Conservation (phyloP, 345 rosid genomes). For the Zanthoxylum bungeanum region DNA sequence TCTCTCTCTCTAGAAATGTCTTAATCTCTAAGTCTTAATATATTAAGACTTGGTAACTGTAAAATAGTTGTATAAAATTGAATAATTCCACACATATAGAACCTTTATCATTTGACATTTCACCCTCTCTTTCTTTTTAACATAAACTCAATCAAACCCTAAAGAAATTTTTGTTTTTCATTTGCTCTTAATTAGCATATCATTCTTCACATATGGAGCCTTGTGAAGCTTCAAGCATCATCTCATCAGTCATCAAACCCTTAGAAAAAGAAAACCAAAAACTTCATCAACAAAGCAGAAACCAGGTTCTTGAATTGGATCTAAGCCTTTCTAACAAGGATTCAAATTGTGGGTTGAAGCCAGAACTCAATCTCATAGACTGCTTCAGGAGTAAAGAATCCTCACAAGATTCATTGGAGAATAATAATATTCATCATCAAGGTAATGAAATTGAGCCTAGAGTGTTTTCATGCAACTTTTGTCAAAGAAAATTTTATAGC, state of each 20-base stretch:
- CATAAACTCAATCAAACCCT: constrained; percentile 3
- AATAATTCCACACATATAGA: constrained; percentile 3
- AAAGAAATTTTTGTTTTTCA: no score
- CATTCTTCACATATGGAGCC: constrained; percentile 27
- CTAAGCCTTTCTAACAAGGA: constrained; percentile 52
- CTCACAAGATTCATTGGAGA: constrained; percentile 21
- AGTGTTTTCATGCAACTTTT: constrained; percentile 81
- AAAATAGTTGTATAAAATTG: constrained; percentile 19
- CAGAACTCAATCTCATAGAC: constrained; percentile 51
- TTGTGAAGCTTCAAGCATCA: constrained; percentile 34
- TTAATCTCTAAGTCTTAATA: constrained; percentile 15
- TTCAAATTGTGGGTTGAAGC: constrained; percentile 26
- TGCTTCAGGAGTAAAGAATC: constrained; percentile 28
- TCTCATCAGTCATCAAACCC: constrained; percentile 18
- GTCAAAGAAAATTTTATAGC: constrained; percentile 90
- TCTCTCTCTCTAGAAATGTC: constrained; percentile 1
- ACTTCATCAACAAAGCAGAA: background rate
- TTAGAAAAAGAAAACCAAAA: background rate
- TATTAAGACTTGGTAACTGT: constrained; percentile 35
- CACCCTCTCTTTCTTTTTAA: constrained; percentile 28
- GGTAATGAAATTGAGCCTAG: constrained; percentile 49
- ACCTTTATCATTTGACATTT: constrained; percentile 13
- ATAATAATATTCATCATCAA: constrained; percentile 9
- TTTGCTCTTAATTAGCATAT: background rate
- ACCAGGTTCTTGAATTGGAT: constrained; percentile 46